Evolutionary conservation across 2,329 filamentous ascomycete species (phyloP).

Genomic region (Ilyonectria robusta): DNA sequence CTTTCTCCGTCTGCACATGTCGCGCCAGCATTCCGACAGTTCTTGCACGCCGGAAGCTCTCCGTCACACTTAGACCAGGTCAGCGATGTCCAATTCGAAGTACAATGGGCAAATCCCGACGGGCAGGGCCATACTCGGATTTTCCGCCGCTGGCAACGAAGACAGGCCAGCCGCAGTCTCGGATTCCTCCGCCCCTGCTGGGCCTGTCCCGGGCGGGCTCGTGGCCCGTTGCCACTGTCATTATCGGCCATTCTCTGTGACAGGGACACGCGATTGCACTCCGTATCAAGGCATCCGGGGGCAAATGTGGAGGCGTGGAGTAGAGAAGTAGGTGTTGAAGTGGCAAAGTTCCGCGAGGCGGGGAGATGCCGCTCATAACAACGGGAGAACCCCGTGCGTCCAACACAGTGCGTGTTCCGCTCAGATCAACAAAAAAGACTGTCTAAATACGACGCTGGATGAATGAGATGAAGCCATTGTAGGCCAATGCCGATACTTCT

Average conservation of each 20-base stretch:
- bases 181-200: conserved; percentile 44
- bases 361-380: conserved; percentile 35
- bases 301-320: conserved; percentile 12
- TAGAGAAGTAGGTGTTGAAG: conserved; percentile 8
- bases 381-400: conserved; percentile 2
- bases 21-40: conserved; percentile 59
- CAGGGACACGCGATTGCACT: neutral
- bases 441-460: neutral
- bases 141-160: conserved; percentile 63
- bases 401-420: conserved; percentile 6
- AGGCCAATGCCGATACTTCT: neutral
- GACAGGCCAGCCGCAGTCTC: conserved; percentile 49
- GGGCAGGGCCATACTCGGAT: conserved; percentile 56
- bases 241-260: conserved; percentile 35
- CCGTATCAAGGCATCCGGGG: neutral
- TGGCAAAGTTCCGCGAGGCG: conserved; percentile 34
- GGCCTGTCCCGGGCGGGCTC: conserved; percentile 26
- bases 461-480: neutral
- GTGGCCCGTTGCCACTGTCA: conserved; percentile 6
- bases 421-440: neutral
- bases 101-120: neutral
- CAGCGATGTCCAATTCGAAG: neutral
- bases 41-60: conserved; percentile 57
- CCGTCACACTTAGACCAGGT: conserved; percentile 60
- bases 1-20: conserved; percentile 62